phyloP scores from a whole-genome alignment of 192 early-diverging fungal genomes.

The Backusella psychrophila region DNA sequence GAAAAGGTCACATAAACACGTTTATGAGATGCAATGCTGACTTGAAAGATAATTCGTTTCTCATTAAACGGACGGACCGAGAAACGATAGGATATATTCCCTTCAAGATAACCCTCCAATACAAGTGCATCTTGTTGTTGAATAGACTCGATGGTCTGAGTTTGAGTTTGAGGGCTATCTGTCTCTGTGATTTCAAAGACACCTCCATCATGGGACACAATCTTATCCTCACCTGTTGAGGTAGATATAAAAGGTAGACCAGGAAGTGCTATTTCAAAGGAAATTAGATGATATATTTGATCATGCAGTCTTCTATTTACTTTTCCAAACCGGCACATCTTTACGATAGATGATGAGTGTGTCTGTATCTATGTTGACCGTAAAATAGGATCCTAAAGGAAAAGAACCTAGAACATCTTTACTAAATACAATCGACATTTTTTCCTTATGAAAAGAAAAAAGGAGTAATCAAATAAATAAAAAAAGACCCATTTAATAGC shows the following conservation, averaged over 20 bases:
- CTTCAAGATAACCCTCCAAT: slow-evolving; percentile 19
- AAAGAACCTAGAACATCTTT: neutral
- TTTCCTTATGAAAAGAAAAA: neutral
- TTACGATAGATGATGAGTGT: neutral
- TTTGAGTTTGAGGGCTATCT: slow-evolving; percentile 24
- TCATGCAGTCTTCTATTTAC: slow-evolving; percentile 7
- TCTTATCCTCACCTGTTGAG: slow-evolving; percentile 28
- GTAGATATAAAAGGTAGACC: slow-evolving; percentile 34
- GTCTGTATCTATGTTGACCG: slow-evolving; percentile 8
- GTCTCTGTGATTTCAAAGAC: slow-evolving; percentile 31
- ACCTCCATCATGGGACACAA: slow-evolving; percentile 25
- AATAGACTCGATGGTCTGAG: slow-evolving; percentile 31
- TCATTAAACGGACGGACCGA: neutral
- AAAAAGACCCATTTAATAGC: neutral
- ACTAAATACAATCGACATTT: neutral
- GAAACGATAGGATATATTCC: neutral
- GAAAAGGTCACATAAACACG: slow-evolving; percentile 21
- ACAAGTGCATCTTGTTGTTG: neutral
- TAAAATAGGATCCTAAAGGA: slow-evolving; percentile 11
- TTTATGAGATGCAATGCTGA: slow-evolving; percentile 1
- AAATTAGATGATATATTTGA: neutral
- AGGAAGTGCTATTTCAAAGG: slow-evolving; percentile 15
- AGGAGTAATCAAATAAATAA: neutral
- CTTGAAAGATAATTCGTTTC: slow-evolving; percentile 17
- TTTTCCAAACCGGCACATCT: slow-evolving; percentile 21